Percentiles rank a stretch among this genome's conserved stretches.
Evolutionary conservation across 805 yeast species (phyloP).

Genomic region (Ogataea parapolymorpha): DNA sequence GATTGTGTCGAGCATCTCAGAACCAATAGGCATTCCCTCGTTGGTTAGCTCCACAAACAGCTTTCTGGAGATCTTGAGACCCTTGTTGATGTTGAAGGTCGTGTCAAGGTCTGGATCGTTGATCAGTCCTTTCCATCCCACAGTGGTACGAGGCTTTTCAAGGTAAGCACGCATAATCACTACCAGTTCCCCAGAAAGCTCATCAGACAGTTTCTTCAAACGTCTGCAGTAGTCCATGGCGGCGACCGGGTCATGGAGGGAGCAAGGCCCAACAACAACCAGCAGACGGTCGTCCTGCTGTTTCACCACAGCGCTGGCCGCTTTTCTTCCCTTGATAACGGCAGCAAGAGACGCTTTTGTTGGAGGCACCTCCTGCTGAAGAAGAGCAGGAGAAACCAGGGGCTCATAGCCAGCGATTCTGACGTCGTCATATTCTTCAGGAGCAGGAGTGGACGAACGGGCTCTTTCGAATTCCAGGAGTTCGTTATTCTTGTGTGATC

Average conservation of each 20-base stretch:
- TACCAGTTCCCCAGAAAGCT: constrained; percentile 70
- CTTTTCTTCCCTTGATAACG: constrained; percentile 74
- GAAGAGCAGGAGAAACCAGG: constrained; percentile 83
- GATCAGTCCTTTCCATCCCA: constrained; percentile 98
- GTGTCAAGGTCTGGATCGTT: constrained; percentile 95
- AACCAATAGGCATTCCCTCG: constrained; percentile 85
- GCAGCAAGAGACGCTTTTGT: constrained; percentile 50
- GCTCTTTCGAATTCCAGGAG: constrained; percentile 11
- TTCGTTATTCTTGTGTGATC: constrained; percentile 1
- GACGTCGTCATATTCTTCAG: constrained; percentile 71
- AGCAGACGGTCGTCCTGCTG: constrained; percentile 80
- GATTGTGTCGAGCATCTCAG: constrained; percentile 97
- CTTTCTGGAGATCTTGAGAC: constrained; percentile 81
- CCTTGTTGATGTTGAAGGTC: constrained; percentile 92
- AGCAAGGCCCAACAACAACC: constrained; percentile 94
- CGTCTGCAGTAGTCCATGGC: constrained; percentile 84
- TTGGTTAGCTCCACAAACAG: constrained; percentile 79
- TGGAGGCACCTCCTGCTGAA: constrained; percentile 82
- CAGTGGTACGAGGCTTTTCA: constrained; percentile 98
- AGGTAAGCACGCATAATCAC: constrained; percentile 96
- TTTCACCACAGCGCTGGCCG: constrained; percentile 68
- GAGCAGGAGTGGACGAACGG: constrained; percentile 43
- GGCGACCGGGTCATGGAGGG: constrained; percentile 86
- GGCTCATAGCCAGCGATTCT: constrained; percentile 90
- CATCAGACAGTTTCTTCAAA: constrained; percentile 63